These are phyloP conservation scores for Trichothecium roseum DNA, from an alignment of 2,329 filamentous ascomycete genomes.

Conservation along the genomic window DNA sequence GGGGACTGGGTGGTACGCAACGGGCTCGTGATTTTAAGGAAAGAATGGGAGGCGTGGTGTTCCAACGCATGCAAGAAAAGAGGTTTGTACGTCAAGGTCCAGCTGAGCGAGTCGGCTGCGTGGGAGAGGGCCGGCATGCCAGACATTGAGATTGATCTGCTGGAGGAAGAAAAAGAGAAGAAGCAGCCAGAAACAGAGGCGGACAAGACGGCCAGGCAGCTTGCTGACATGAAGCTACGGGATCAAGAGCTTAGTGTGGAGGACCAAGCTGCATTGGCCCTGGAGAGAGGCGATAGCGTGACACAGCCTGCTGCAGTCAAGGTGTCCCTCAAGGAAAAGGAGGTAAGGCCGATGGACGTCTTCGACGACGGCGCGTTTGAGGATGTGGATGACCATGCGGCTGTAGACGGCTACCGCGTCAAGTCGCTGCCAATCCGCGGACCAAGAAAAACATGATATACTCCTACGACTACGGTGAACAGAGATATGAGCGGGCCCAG, in stretches of 20 bases:
- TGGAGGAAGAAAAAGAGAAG: conserved; percentile 51
- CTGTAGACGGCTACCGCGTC: conserved; percentile 41
- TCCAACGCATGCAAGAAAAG: conserved; percentile 66
- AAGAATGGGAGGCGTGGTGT: conserved; percentile 80
- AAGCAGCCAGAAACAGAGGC: conserved; percentile 30
- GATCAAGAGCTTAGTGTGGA: conserved; percentile 28
- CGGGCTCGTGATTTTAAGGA: conserved; percentile 53
- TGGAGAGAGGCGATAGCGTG: conserved; percentile 33
- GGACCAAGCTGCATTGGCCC: conserved; percentile 32
- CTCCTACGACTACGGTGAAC: not conserved
- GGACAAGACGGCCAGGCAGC: conserved; percentile 22
- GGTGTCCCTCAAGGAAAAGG: conserved; percentile 43
- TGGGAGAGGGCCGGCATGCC: conserved; percentile 64
- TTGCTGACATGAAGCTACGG: conserved; percentile 32
- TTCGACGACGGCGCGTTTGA: not conserved
- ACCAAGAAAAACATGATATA: not conserved
- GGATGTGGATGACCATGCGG: conserved; percentile 21
- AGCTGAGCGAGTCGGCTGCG: conserved; percentile 74
- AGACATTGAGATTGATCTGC: conserved; percentile 47
- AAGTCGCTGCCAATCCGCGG: conserved; percentile 18
- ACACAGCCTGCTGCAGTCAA: conserved; percentile 19
- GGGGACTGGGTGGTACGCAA: conserved; percentile 51
- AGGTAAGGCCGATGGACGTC: conserved; percentile 6
- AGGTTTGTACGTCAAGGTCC: conserved; percentile 78
- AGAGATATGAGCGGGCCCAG: conserved; percentile 8